Conservation (phyloP, 2,329 filamentous ascomycete species). For the Colletotrichum brevisporum region DNA sequence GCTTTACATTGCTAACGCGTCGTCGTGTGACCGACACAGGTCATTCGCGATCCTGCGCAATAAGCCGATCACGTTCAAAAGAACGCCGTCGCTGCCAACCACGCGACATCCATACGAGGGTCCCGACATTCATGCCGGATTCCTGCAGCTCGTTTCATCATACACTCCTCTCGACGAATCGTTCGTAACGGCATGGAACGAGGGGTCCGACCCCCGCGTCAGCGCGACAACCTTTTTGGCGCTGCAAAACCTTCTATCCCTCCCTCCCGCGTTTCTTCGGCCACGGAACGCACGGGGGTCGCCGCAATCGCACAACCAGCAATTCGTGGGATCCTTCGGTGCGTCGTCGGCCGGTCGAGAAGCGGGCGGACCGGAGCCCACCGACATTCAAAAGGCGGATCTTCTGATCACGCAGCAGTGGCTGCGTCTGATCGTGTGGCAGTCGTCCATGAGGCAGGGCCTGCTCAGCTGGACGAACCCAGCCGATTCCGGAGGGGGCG, state of each 20-base stretch:
- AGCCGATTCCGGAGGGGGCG: constrained; percentile 34
- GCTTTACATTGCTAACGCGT: constrained; percentile 4
- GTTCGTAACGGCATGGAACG: constrained; percentile 76
- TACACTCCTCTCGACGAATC: constrained; percentile 75
- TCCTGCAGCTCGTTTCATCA: constrained; percentile 71
- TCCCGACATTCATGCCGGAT: constrained; percentile 68
- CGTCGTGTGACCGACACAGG: constrained; percentile 52
- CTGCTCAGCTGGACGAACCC: constrained; percentile 67
- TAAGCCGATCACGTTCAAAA: constrained; percentile 72
- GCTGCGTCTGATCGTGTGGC: constrained; percentile 80
- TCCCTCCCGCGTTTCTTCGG: constrained; percentile 50
- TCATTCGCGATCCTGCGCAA: constrained; percentile 75
- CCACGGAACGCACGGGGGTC: constrained; percentile 42
- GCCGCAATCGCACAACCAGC: constrained; percentile 46
- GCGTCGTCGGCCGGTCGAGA: constrained; percentile 32
- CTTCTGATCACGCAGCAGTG: constrained; percentile 79
- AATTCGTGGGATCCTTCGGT: constrained; percentile 29
- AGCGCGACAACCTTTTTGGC: constrained; percentile 52
- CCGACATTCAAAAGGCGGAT: constrained; percentile 78
- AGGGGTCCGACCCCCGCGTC: constrained; percentile 59
- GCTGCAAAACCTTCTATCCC: constrained; percentile 51
- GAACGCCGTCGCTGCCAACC: constrained; percentile 69
- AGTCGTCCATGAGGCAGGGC: constrained; percentile 76
- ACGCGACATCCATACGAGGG: constrained; percentile 67
- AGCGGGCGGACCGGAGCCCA: constrained; percentile 55